phyloP scores from a whole-genome alignment of 2,329 filamentous ascomycete genomes.

The Hymenoscyphus linearis region DNA sequence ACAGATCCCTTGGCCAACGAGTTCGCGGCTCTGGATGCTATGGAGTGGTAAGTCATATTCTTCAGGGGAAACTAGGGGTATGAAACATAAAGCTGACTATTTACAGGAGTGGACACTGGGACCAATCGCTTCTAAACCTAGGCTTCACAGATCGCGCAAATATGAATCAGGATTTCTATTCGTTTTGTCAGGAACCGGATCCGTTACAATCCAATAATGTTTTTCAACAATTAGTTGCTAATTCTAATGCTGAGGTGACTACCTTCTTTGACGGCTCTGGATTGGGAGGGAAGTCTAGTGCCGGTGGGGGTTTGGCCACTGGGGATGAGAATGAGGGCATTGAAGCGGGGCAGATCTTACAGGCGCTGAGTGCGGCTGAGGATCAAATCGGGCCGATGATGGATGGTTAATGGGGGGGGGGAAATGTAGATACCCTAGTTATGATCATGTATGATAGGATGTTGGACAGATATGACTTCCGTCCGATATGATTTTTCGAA shows the following conservation, averaged over 20 bases:
- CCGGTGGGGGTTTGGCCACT: constrained; percentile 2
- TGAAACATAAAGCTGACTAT: constrained; percentile 12
- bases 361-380: constrained; percentile 28
- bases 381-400: constrained; percentile 9
- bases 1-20: constrained; percentile 51
- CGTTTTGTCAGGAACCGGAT: constrained; percentile 31
- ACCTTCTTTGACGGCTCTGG: constrained; percentile 19
- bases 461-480: background rate
- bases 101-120: constrained; percentile 29
- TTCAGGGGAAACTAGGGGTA: background rate
- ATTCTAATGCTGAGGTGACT: constrained; percentile 24
- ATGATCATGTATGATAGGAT: background rate
- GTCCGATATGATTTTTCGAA: too few species aligned
- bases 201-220: constrained; percentile 28
- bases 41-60: constrained; percentile 37
- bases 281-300: constrained; percentile 15
- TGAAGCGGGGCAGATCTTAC: constrained; percentile 31
- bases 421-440: background rate
- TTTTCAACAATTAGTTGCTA: constrained; percentile 30
- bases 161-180: constrained; percentile 32
- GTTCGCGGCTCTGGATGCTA: constrained; percentile 50
- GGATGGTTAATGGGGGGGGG: background rate
- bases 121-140: constrained; percentile 33
- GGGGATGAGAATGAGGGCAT: constrained; percentile 29
- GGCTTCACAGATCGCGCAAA: constrained; percentile 32